A percentile compares a stretch with the other conserved stretches of the same genome.
These are phyloP conservation scores for Boletellus ananas DNA, from an alignment of 768 basidiomycete species.

Conservation along the genomic window DNA sequence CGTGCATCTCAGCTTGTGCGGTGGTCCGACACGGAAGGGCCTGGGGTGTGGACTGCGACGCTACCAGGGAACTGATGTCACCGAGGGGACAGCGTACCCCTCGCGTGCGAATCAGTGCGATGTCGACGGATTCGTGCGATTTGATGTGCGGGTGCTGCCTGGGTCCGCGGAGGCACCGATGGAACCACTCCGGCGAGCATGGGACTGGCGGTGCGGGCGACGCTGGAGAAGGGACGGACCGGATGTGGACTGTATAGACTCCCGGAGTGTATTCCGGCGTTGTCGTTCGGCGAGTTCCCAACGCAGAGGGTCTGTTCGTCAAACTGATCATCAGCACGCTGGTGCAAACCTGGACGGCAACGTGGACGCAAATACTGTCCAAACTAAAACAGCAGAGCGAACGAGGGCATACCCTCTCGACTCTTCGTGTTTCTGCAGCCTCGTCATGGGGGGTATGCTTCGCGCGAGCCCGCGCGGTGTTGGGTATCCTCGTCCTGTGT, in stretches of 20 bases:
- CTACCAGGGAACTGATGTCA: conserved; percentile 43
- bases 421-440: conserved; percentile 59
- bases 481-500: conserved; percentile 24
- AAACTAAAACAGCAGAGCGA: not conserved
- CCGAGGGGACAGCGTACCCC: conserved; percentile 47
- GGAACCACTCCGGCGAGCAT: conserved; percentile 45
- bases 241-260: conserved; percentile 35
- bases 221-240: conserved; percentile 47
- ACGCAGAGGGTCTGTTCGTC: conserved; percentile 58
- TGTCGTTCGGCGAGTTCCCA: conserved; percentile 80
- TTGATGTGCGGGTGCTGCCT: conserved; percentile 39
- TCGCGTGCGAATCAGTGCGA: conserved; percentile 18
- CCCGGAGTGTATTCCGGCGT: conserved; percentile 68
- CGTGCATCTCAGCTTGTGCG: conserved; percentile 9
- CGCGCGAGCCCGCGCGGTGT: conserved; percentile 18
- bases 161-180: conserved; percentile 24
- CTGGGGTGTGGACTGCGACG: conserved; percentile 32
- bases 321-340: conserved; percentile 1
- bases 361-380: not conserved
- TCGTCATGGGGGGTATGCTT: conserved; percentile 66
- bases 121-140: conserved; percentile 51
- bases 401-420: conserved; percentile 59
- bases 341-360: not conserved
- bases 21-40: conserved; percentile 18
- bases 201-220: conserved; percentile 56